Evolutionary conservation across 257 asterid genomes (phyloP).

Genomic region (Penstemon barbatus): DNA sequence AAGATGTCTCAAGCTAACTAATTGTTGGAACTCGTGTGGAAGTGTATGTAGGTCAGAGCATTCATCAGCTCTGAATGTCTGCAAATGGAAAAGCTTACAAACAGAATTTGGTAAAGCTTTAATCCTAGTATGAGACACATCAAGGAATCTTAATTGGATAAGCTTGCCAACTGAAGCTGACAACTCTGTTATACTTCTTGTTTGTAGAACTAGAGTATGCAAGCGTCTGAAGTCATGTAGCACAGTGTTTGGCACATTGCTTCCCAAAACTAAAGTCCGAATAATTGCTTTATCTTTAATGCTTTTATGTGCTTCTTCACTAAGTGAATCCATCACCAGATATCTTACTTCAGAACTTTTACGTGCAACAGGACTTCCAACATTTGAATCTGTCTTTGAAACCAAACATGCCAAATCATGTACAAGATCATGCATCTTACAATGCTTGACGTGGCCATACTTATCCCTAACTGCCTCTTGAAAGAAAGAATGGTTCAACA

Average conservation of each 20-base stretch:
- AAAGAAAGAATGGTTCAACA: constrained; percentile 6
- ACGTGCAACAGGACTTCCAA: not conserved
- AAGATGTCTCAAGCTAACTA: constrained; percentile 32
- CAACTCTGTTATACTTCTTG: not conserved
- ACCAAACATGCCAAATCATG: constrained; percentile 3
- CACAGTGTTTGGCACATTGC: not conserved
- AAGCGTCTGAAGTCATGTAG: constrained; percentile 20
- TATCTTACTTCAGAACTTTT: not conserved
- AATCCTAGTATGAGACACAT: constrained; percentile 5
- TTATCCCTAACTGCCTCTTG: not conserved
- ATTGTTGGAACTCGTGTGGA: constrained; percentile 16
- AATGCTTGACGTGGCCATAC: not conserved
- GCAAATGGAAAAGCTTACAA: constrained; percentile 33
- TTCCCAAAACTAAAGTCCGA: constrained; percentile 24
- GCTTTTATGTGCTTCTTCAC: not conserved
- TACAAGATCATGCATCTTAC: constrained; percentile 19
- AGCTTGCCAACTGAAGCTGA: constrained; percentile 26
- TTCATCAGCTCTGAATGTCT: not conserved
- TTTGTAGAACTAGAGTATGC: constrained; percentile 5
- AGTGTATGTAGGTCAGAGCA: not conserved
- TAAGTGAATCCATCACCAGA: not conserved
- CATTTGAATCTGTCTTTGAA: not conserved
- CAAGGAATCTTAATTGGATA: constrained; percentile 34
- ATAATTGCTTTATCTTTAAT: not conserved
- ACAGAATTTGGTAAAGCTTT: constrained; percentile 22